These are phyloP conservation scores for Penicillium samsonianum DNA, from an alignment of 495 filamentous ascomycete genomes.

Conservation along the genomic window DNA sequence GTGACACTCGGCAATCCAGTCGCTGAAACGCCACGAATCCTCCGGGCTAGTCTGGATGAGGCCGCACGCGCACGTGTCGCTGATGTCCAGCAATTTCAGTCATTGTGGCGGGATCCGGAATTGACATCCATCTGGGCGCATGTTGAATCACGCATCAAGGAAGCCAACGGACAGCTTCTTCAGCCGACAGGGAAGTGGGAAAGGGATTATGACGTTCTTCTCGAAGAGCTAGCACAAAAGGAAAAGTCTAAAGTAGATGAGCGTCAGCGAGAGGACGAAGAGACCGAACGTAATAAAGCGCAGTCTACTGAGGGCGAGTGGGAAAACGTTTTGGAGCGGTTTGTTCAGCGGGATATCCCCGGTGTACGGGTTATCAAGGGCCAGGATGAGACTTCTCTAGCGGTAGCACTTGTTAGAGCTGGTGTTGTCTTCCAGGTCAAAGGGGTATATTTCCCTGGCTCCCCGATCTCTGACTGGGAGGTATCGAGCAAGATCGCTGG, in stretches of 20 bases:
- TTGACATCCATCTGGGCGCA: slow-evolving; percentile 41
- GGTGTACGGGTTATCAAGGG: slow-evolving; percentile 34
- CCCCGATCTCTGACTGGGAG: slow-evolving; percentile 35
- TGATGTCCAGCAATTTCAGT: slow-evolving; percentile 36
- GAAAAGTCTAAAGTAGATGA: slow-evolving; percentile 33
- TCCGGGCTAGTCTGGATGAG: slow-evolving; percentile 32
- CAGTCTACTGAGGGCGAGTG: slow-evolving; percentile 37
- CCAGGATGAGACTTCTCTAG: slow-evolving; percentile 28
- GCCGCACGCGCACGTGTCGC: slow-evolving; percentile 30
- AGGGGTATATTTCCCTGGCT: slow-evolving; percentile 20
- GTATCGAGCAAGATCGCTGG: slow-evolving; percentile 29
- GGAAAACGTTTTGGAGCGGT: slow-evolving; percentile 35
- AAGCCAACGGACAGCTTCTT: slow-evolving; percentile 38
- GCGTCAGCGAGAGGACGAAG: slow-evolving; percentile 28
- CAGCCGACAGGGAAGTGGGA: slow-evolving; percentile 47
- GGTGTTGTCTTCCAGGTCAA: slow-evolving; percentile 40
- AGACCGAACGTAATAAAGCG: slow-evolving; percentile 31
- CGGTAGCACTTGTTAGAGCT: slow-evolving; percentile 34
- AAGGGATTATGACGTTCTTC: slow-evolving; percentile 40
- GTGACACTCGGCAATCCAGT: slow-evolving; percentile 15
- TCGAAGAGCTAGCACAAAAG: slow-evolving; percentile 33
- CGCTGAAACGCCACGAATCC: slow-evolving; percentile 31
- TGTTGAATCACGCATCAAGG: slow-evolving; percentile 37
- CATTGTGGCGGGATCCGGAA: slow-evolving; percentile 39
- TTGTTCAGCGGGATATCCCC: slow-evolving; percentile 28